A percentile compares a stretch with the other conserved stretches of the same genome.
Conservation (phyloP, 2,329 filamentous ascomycete genomes). For the Cladosporium sp. region DNA sequence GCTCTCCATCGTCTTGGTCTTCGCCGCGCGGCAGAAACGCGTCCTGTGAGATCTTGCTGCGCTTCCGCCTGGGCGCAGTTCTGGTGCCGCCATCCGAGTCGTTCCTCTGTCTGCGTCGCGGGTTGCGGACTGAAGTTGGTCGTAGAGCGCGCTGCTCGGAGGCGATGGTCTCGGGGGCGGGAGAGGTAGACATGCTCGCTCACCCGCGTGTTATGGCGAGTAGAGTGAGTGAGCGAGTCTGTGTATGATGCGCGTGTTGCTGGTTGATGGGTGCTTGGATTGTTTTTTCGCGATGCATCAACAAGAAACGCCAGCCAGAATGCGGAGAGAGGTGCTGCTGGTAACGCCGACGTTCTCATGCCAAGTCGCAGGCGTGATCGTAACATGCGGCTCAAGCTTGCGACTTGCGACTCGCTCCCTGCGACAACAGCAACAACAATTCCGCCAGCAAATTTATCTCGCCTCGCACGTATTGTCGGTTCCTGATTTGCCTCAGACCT, state of each 20-base stretch:
- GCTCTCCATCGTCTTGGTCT: constrained; percentile 12
- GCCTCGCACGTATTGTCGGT: neutral
- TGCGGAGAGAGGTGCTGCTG: constrained; percentile 7
- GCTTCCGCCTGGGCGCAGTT: constrained; percentile 41
- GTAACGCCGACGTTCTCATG: neutral
- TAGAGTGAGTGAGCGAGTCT: neutral
- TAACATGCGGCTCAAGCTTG: no score
- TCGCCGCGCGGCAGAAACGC: constrained; percentile 31
- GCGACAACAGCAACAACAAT: neutral
- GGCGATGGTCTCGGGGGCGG: constrained; percentile 7
- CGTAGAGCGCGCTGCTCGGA: constrained; percentile 21
- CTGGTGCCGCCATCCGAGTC: constrained; percentile 39
- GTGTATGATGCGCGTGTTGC: neutral
- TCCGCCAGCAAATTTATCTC: neutral
- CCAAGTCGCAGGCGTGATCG: neutral
- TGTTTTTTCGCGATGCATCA: constrained; percentile 13
- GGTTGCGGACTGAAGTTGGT: constrained; percentile 33
- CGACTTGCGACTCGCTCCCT: neutral
- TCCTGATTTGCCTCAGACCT: neutral
- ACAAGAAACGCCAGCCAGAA: constrained; percentile 6
- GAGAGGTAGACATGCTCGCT: constrained; percentile 13
- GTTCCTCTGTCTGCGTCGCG: constrained; percentile 43
- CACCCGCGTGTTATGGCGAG: constrained; percentile 7
- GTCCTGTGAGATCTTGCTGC: constrained; percentile 44
- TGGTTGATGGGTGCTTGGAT: constrained; percentile 4